Base-by-base conservation (phyloP, 805 yeast genomes). In the Scheffersomyces amazonensis region DNA sequence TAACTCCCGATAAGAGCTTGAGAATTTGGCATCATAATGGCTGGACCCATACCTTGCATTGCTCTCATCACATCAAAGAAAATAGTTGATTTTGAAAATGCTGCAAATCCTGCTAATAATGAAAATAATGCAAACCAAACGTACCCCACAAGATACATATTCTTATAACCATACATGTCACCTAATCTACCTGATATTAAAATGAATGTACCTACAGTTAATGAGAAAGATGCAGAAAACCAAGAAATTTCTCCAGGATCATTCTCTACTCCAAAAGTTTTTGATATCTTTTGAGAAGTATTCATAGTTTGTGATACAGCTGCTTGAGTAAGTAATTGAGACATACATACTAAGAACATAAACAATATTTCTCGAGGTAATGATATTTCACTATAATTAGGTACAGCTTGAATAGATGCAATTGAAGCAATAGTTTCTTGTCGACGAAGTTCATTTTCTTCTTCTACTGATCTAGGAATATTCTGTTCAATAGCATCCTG, bases 141-240 rank as follows among this genome's bases (percentile, higher is more conserved):
- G 24, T 48, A 54, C 3, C 67, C 66, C 9, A 54, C 31, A 9
- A 60, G 30, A 41, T 46, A 60, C 37, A 63, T 34, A 24, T 28
- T 42, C 40, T 64, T 64, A 43, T 62, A 62, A 16, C 69, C 69
- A 39, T 54, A 56, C 48, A 61, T 40, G 40, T 63, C 69, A 11
- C 69, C 69, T 17, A 64, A 34, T 21, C 66, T 50, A 2, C 69
- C 69, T 2, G 60, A 50, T 1, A 59, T 48, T 11, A 63, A 44
- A 32, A 63, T 63, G 36, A 64, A 64, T 2, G 69, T 62, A 12
- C 69, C 69, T 13, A 60, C 66, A 1, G 65, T 60, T 31, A 64
- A 46, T 3, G 68, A 57, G 31, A 51, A 62, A 1, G 65, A 47
- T 1, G 67, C 64, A 0, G 64, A 43, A 36, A 64, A 63, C 69